Base-by-base conservation (phyloP, 768 basidiomycete species). In the Multifurca ochricompacta region DNA sequence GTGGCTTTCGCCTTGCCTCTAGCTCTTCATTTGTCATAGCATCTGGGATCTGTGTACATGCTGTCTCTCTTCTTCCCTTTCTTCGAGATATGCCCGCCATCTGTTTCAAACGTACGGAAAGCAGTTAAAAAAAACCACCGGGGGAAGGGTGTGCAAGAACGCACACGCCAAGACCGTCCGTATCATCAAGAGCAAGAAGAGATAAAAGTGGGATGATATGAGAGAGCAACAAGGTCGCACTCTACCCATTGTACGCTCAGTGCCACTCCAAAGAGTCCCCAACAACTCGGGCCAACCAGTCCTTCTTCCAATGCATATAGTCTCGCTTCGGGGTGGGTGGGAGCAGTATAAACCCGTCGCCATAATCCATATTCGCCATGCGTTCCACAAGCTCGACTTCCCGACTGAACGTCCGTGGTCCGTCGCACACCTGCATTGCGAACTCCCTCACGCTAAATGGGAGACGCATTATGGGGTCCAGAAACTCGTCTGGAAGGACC, bases 351-450 rank as follows among this genome's bases (percentile, higher is more conserved):
- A 58, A 53, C 40, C 56, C 51, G 32, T 58, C 56, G 18, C 46
- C 40, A 23, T 52, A 58, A 8, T 58, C 44, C 56, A 58, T 53
- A n/a, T 14, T 44, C 25, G 56, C 43, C 56, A 58, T 58, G 36
- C 32, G 9, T 27, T 43, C 43, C 34, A 58, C 30, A 16, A 58
- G 51, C 7, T 19, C 18, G 16, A 35, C 14, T 10, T 58, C 56
- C 19, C 16, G 39, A 3, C 6, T 1, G 7, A 30, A 30, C 7
- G 21, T 40, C n/a, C 19, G 18, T 31, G 35, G 40, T 27, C 31
- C 44, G 5, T 10, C n/a, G 27, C 30, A 36, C 25, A 58, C 39
- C 45, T 58, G 56, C 31, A 58, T 13, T 16, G 28, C 39, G n/a
- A 58, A 40, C 37, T 47, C 35, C 4, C 41, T 32, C 35, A 58